These are phyloP conservation scores for Calonectria naviculata DNA, from an alignment of 2,329 filamentous ascomycete species.

Conservation along the genomic window DNA sequence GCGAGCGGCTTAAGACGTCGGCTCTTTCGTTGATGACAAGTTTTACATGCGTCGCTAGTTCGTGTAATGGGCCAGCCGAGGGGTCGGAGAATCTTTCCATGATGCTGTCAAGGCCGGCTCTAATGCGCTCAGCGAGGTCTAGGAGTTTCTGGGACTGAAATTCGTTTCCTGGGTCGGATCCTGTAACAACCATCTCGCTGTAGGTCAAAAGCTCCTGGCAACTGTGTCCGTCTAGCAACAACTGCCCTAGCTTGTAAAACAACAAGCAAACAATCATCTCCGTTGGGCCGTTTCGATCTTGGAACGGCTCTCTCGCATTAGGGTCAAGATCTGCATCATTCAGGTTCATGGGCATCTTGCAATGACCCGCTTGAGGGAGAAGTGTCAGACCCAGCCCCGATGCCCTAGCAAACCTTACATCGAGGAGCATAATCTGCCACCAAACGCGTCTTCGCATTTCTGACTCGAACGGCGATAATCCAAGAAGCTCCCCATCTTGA, in stretches of 20 bases:
- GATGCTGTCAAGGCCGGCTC: background rate
- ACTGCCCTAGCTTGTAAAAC: conserved; percentile 14
- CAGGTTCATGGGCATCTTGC: conserved; percentile 20
- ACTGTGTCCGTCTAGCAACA: background rate
- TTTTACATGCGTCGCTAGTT: background rate
- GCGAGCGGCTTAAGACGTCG: background rate
- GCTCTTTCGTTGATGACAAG: background rate
- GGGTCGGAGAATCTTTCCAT: conserved; percentile 9
- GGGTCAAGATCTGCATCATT: conserved; percentile 17
- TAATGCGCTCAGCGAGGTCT: background rate
- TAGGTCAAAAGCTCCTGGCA: background rate
- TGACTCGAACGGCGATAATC: conserved; percentile 15
- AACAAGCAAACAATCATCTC: conserved; percentile 25
- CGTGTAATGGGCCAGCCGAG: conserved; percentile 1
- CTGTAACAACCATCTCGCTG: background rate
- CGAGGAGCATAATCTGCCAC: conserved; percentile 31
- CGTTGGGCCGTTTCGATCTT: conserved; percentile 1
- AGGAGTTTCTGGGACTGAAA: background rate
- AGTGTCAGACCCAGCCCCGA: conserved; percentile 16
- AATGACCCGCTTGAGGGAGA: conserved; percentile 13
- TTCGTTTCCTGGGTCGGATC: background rate
- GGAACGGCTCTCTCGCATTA: background rate
- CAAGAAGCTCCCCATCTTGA: conserved; percentile 25
- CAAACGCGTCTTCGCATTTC: conserved; percentile 30
- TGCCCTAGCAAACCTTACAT: conserved; percentile 11